Evolutionary conservation across 1,284 basidiomycete species (phyloP), one percentile per base, ranked within the genome.

Genomic region (Rugosomyces carneus): DNA sequence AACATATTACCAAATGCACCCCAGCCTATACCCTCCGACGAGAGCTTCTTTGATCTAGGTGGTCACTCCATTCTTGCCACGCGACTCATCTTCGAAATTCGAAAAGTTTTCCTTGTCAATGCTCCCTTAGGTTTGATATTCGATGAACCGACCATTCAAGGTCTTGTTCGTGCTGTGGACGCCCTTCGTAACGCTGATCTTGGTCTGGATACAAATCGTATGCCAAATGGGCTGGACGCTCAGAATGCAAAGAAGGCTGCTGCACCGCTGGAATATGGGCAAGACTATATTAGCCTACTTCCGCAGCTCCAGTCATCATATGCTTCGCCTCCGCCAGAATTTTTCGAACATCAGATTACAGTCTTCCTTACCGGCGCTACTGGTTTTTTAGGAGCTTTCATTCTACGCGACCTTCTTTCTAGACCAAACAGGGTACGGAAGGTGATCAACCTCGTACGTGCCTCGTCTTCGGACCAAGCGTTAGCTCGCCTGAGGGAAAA

Each of bases 11-110:
- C 93, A 5, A 88, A 84, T 45, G 76, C 89, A 2, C 84, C 92
- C 0, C 69, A 78, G 7, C 78, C 83, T 1, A 83, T 99, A 39
- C 88, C 91, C 9, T 66, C 89, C 8, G 89, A 98, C 63, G 96
- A 99, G 61, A 92, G 81, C 65, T 99, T 99, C 79, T 99, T 98
- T 68, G 96, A 99, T 66, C 77, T 99, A 23, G 96, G 96, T 31
- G 96, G 96, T 1, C 96, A 99, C 69, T 99, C 96, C 10, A 98
- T 99, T 59, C 80, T 99, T 19, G 96, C 95, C 0, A 99, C 95
- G 2, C 84, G 95, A 23, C 80, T 99, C 51, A 92, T 99, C 55
- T 99, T 99, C 62, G 93, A 97, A 67, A 85, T 99, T 50, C 85
- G 96, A 62, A 97, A 95, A 70, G 71, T 77, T 0, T 95, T 99